Evolutionary conservation across 129 eudicot genomes (phyloP).

Genomic region (Tagetes patula): DNA sequence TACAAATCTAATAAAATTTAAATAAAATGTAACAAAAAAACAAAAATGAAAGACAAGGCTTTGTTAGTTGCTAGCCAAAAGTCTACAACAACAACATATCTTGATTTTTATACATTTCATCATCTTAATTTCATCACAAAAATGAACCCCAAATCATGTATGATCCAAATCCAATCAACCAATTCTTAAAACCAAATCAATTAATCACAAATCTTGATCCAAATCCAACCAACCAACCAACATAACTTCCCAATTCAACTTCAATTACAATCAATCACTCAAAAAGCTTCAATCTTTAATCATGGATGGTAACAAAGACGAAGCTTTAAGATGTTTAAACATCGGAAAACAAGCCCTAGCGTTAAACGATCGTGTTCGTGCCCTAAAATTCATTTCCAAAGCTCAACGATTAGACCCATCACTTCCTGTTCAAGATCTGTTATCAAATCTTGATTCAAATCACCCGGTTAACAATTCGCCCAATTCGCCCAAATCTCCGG

Average conservation of each 20-base stretch:
- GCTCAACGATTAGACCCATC: constrained; percentile 74
- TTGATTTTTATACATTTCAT: background rate
- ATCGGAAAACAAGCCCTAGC: constrained; percentile 58
- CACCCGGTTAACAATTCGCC: constrained; percentile 10
- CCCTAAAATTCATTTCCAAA: constrained; percentile 56
- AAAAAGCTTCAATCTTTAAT: background rate
- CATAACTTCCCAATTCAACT: background rate
- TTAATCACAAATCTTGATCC: constrained; percentile 4
- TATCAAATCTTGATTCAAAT: constrained; percentile 37
- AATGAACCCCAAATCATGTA: background rate
- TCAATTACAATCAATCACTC: constrained; percentile 8
- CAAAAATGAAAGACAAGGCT: too few species aligned
- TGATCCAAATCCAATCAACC: background rate
- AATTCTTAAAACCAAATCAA: constrained; percentile 24
- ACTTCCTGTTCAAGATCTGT: constrained; percentile 44
- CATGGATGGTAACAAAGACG: constrained; percentile 88
- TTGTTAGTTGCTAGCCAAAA: too few species aligned
- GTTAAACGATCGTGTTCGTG: constrained; percentile 59
- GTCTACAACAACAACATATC: too few species aligned
- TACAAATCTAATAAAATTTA: too few species aligned
- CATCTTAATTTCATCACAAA: background rate
- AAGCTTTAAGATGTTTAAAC: constrained; percentile 65
- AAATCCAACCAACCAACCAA: background rate
- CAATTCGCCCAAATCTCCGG: constrained; percentile 23
- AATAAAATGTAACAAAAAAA: too few species aligned